A percentile compares a stretch with the other conserved stretches of the same genome.
Conservation (phyloP, 768 basidiomycete species). For the Lentinula detonsa region DNA sequence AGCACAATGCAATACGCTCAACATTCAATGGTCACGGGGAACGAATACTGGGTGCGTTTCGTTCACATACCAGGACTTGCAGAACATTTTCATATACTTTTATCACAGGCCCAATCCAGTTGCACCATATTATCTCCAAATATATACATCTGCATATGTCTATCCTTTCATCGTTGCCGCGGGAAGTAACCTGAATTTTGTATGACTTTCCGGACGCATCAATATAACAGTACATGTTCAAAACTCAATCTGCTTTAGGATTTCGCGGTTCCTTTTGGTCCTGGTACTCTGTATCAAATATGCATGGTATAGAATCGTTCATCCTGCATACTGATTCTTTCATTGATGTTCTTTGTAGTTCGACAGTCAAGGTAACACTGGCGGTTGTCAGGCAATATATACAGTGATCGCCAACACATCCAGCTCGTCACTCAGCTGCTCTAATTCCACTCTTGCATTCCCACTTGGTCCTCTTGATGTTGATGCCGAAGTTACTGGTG, state of each 20-base stretch:
- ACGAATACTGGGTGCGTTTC: conserved; percentile 31
- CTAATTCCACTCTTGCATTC: conserved; percentile 40
- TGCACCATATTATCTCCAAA: conserved; percentile 53
- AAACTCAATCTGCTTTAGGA: conserved; percentile 29
- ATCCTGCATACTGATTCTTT: neutral
- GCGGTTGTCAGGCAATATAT: conserved; percentile 55
- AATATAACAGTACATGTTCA: neutral
- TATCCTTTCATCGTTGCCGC: conserved; percentile 48
- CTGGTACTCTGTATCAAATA: conserved; percentile 42
- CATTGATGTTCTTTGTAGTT: conserved; percentile 39
- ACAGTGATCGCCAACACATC: conserved; percentile 44
- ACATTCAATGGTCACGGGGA: conserved; percentile 35
- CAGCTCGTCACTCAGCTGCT: conserved; percentile 33
- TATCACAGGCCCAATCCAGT: conserved; percentile 43
- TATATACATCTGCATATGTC: conserved; percentile 49
- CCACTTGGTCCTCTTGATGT: conserved; percentile 37
- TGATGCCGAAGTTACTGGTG: conserved; percentile 33
- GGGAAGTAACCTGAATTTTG: conserved; percentile 40
- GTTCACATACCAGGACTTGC: neutral
- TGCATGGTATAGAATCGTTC: neutral
- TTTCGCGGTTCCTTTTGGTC: conserved; percentile 52
- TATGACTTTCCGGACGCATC: conserved; percentile 23
- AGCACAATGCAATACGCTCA: conserved; percentile 41
- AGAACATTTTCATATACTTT: conserved; percentile 4
- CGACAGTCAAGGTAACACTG: conserved; percentile 49